Base-by-base conservation (phyloP, 2,329 filamentous ascomycete genomes). In the Colletotrichum sp. region DNA sequence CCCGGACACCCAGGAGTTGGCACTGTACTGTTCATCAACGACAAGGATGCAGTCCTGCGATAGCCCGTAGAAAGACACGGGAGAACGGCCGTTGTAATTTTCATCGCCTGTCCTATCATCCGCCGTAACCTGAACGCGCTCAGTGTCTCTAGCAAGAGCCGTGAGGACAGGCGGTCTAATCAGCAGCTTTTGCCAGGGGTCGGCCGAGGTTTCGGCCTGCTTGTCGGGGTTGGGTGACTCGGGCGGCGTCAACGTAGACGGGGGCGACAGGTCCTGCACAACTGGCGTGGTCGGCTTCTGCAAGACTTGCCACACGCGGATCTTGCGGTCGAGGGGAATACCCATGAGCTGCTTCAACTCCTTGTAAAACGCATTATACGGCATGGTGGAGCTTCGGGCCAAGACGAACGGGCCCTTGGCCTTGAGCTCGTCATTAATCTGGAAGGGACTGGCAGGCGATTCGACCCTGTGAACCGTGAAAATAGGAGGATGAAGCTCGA, bases 381-480 rank as follows among this genome's bases (percentile, higher is more conserved):
- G 90, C 67, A 91, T 92, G 66, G 91, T 92, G 78, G 93, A 91
- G 81, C 95, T 97, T 68, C 93, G 92, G 28, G 95, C 90, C 52
- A 96, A 85, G 67, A 91, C 90, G 7, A 92, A 88, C 1, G 96
- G 92, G 48, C 90, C 88, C 71, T 86, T 90, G 13, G 92, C 90
- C 80, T 93, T 92, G 72, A 94, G 85, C 3, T 89, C 85, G 80
- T 93, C 90, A 48, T 91, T 87, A 65, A 91, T 87, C 8, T 88
- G 87, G 27, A 91, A 84, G 3, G 91, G 90, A 78, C 89, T 92
- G 68, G 88, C 85, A 22, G 90, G 86, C 4, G 91, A 91, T 82
- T 93, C 93, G 3, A 98, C 88, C 79, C 96, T 95, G 81, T 98
- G 92, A 76, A 98, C 89, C 2, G 93, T 95, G 83, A 98, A 95